Evolutionary conservation across 805 yeast genomes (phyloP), one percentile per base, ranked within the genome.

Genomic region (Candida nanaspora): DNA sequence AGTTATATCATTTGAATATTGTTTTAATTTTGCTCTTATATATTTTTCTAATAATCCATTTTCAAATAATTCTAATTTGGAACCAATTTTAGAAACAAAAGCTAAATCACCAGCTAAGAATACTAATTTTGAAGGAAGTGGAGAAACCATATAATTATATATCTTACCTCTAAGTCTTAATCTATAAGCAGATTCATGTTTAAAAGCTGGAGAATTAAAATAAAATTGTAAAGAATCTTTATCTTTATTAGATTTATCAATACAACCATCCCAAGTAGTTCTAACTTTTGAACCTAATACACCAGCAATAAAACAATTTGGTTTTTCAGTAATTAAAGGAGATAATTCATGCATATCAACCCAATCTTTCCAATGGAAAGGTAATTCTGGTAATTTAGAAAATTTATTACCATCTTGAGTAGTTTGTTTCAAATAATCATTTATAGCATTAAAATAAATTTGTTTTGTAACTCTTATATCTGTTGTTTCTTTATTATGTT

Each of bases 301-400:
- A 44, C 74, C 74, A 18, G 72, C 64, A 38, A 70, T 54, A 35
- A 60, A 58, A 52, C 78, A 72, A 39, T 53, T 61, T 33, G 74
- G 72, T 39, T 60, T 65, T 44, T 66, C 69, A 28, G 52, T 55
- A 6, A 65, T 40, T 25, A 66, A 43, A 0, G 68, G 68, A 37
- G 64, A 58, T 45, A 72, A 55, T 20, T 61, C 57, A 7, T 68
- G 62, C 58, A 74, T 59, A 43, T 74, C 78, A 4, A 66, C 64
- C 72, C 79, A 75, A 51, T 76, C 81, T 42, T 63, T 64, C 81
- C 80, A 76, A 47, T 74, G 74, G 56, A 76, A 75, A 16, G 55
- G 62, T 35, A 64, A 56, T 15, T 55, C 61, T 0, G 70, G 64
- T 2, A 68, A 67, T 6, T 46, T 41, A 4, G 11, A 18, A 14